Evolutionary conservation across 169 alveolate genomes (phyloP).

Genomic region (Plasmodium inui): DNA sequence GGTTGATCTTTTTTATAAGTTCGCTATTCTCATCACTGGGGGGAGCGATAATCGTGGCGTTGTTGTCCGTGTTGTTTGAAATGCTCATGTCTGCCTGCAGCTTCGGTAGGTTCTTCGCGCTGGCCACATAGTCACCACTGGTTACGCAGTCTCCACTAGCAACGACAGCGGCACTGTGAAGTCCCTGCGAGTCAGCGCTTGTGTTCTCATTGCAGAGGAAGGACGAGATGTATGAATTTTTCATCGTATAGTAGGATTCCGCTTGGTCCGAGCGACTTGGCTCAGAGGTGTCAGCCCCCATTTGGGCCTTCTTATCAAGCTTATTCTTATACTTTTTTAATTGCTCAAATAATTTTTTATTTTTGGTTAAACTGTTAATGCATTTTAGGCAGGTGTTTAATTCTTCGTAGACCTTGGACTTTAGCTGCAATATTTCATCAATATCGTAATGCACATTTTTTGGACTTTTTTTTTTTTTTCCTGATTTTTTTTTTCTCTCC

Average conservation of each 20-base stretch:
- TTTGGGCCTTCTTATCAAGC: not conserved
- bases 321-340: conserved; percentile 20
- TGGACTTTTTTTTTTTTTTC: not conserved
- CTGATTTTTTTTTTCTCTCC: not conserved
- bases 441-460: conserved; percentile 12
- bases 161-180: not conserved
- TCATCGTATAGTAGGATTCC: conserved; percentile 39
- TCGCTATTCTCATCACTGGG: not conserved
- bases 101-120: not conserved
- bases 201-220: conserved; percentile 24
- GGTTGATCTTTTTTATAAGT: not conserved
- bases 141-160: not conserved
- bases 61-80: not conserved
- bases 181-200: not conserved
- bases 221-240: conserved; percentile 27
- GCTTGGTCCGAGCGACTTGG: conserved; percentile 7
- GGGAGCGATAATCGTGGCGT: not conserved
- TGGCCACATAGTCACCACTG: not conserved
- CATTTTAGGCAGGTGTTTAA: conserved; percentile 19
- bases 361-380: conserved; percentile 34
- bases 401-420: conserved; percentile 19
- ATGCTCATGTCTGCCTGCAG: not conserved
- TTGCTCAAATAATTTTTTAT: conserved; percentile 41
- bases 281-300: not conserved
- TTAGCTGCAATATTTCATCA: conserved; percentile 36